A percentile compares a stretch with the other conserved stretches of the same genome.
Evolutionary conservation across 1,284 basidiomycete species (phyloP).

Genomic region (Lentinus polychrous): DNA sequence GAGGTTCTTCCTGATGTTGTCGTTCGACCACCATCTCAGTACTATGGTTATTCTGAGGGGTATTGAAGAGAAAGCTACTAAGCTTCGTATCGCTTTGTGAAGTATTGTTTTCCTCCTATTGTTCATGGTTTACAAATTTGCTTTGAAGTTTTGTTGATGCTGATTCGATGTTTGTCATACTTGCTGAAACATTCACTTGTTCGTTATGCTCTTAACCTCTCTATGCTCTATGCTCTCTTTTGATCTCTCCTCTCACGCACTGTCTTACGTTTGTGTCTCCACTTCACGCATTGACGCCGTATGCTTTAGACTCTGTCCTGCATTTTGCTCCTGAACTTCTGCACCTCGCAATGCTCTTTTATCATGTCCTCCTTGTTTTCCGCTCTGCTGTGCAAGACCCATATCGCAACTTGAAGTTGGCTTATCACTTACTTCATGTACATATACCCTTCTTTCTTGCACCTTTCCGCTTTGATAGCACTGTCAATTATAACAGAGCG

Average conservation of each 20-base stretch:
- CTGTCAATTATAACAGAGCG: not conserved
- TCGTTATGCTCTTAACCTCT: not conserved
- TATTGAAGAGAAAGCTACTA: constrained; percentile 12
- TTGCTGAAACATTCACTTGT: not conserved
- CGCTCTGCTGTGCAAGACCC: constrained; percentile 5
- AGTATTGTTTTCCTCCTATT: constrained; percentile 8
- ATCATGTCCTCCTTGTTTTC: constrained; percentile 15
- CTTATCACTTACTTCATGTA: not conserved
- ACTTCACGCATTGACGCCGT: constrained; percentile 1
- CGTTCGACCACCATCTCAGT: constrained; percentile 37
- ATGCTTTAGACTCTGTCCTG: not conserved
- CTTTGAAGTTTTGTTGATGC: not conserved
- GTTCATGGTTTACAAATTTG: not conserved
- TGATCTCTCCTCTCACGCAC: constrained; percentile 1
- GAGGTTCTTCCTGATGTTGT: constrained; percentile 40
- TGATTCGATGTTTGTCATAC: not conserved
- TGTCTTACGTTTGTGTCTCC: not conserved
- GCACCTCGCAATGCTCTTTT: constrained; percentile 8
- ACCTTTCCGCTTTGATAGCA: not conserved
- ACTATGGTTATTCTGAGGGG: constrained; percentile 15
- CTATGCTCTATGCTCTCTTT: constrained; percentile 2
- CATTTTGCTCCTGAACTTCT: not conserved
- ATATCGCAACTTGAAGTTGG: not conserved
- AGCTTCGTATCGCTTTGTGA: constrained; percentile 1
- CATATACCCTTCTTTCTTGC: not conserved